phyloP scores from a whole-genome alignment of 148 eudicot genomes.

The Polygonum aviculare region DNA sequence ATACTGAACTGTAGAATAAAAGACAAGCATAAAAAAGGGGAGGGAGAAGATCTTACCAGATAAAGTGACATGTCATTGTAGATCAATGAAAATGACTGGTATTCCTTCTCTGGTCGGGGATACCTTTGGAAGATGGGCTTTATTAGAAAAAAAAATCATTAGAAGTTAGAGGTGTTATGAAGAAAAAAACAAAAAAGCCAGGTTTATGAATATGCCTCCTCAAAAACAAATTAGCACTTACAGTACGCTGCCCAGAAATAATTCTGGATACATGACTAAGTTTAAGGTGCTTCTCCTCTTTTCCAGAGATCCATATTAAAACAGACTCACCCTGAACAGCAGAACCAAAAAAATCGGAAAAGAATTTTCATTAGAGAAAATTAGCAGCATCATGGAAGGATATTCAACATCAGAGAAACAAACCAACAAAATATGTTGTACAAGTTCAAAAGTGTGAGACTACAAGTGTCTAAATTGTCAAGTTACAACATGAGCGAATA shows the following conservation, averaged over 20 bases:
- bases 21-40: slow-evolving; percentile 4
- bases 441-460: background rate
- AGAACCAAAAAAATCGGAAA: background rate
- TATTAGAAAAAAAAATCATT: slow-evolving; percentile 7
- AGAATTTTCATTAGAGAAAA: background rate
- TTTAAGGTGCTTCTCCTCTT: slow-evolving; percentile 92
- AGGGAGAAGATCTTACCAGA: slow-evolving; percentile 47
- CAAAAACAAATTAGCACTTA: slow-evolving; percentile 23
- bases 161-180: background rate
- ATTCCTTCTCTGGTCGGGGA: slow-evolving; percentile 98
- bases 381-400: background rate
- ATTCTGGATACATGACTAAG: slow-evolving; percentile 83
- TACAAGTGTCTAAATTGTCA: background rate
- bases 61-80: slow-evolving; percentile 85
- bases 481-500: background rate
- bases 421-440: background rate
- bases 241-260: slow-evolving; percentile 97
- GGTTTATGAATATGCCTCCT: background rate
- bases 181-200: slow-evolving; percentile 5
- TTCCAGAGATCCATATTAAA: slow-evolving; percentile 87
- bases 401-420: background rate
- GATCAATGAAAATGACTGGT: slow-evolving; percentile 92
- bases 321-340: slow-evolving; percentile 67
- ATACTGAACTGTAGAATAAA: background rate
- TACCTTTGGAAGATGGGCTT: slow-evolving; percentile 95